Evolutionary conservation across 2,329 filamentous ascomycete species (phyloP).

Genomic region (Epichloe typhina): DNA sequence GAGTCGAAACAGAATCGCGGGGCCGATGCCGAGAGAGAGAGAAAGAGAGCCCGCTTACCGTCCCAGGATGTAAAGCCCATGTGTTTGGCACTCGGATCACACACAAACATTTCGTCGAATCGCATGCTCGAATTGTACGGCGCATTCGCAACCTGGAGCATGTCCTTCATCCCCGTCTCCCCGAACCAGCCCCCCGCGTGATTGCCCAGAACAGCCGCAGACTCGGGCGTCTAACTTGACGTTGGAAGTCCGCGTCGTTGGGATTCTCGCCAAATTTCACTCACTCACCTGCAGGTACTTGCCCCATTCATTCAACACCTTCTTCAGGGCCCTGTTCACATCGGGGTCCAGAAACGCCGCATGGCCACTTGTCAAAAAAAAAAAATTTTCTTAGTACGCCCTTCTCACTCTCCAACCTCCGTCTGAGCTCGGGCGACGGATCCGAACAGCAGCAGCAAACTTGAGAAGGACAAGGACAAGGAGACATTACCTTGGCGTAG

Average conservation of each 20-base stretch:
- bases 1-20: too few relatives aligned
- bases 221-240: constrained; percentile 31
- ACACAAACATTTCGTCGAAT: constrained; percentile 49
- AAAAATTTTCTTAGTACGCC: background rate
- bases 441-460: too few relatives aligned
- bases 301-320: constrained; percentile 44
- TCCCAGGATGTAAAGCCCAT: constrained; percentile 58
- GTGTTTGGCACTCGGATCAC: constrained; percentile 39
- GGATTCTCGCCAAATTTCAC: background rate
- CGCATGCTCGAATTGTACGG: constrained; percentile 26
- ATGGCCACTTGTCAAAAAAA: constrained; percentile 24
- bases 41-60: constrained; percentile 18
- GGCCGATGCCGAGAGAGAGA: too few relatives aligned
- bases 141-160: constrained; percentile 38
- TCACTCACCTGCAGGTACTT: constrained; percentile 31
- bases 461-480: background rate
- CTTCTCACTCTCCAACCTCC: background rate
- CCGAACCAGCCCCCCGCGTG: constrained; percentile 43
- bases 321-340: constrained; percentile 40
- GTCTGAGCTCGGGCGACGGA: too few relatives aligned
- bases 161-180: constrained; percentile 29
- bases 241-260: background rate
- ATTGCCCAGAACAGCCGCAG: constrained; percentile 34
- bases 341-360: constrained; percentile 42
- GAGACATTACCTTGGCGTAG: constrained; percentile 29